phyloP scores from a whole-genome alignment of 306 rosid genomes.

The Fragaria vesca region DNA sequence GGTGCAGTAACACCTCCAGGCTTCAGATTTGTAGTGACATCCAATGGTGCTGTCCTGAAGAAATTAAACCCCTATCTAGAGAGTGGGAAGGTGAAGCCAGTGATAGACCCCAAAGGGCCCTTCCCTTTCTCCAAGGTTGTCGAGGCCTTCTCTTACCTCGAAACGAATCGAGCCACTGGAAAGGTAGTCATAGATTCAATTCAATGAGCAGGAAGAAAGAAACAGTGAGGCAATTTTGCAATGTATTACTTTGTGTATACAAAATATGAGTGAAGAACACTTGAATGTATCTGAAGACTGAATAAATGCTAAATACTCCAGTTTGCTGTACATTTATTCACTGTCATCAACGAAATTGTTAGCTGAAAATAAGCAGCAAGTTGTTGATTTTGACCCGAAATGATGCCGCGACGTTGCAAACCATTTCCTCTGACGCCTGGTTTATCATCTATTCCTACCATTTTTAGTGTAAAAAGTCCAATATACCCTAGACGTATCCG shows the following conservation, averaged over 20 bases:
- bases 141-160: slow-evolving; percentile 91
- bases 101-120: slow-evolving; percentile 79
- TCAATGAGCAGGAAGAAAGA: slow-evolving; percentile 39
- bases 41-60: slow-evolving; percentile 76
- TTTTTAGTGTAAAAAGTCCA: no score
- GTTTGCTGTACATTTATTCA: not conserved
- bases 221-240: slow-evolving; percentile 32
- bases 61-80: slow-evolving; percentile 83
- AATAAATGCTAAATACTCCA: not conserved
- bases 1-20: slow-evolving; percentile 95
- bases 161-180: slow-evolving; percentile 70
- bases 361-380: slow-evolving; percentile 46
- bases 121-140: slow-evolving; percentile 71
- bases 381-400: slow-evolving; percentile 83
- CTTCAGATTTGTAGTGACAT: slow-evolving; percentile 91
- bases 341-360: not conserved
- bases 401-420: slow-evolving; percentile 80
- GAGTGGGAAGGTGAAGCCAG: slow-evolving; percentile 86
- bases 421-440: slow-evolving; percentile 75
- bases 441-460: no score
- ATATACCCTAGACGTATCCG: no score
- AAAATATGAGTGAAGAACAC: not conserved
- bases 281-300: not conserved
- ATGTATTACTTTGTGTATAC: not conserved
- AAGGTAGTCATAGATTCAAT: slow-evolving; percentile 84